Base-by-base conservation (phyloP, 176 grass and related monocot species). In the Bonia amplexicaulis region DNA sequence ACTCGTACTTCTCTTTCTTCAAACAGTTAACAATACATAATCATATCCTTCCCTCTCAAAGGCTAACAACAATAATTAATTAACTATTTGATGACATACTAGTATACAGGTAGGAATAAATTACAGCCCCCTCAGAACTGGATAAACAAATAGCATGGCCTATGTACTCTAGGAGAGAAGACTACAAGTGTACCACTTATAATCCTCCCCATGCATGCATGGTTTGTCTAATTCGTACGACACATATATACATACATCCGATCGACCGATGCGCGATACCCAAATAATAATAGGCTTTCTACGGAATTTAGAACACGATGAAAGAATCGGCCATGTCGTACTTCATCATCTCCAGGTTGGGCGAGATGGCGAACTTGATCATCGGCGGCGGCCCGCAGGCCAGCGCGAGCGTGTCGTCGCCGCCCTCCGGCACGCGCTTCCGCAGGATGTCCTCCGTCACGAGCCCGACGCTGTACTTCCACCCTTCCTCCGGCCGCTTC, bases 301-400 rank as follows among this genome's bases (percentile, higher is more conserved):
- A 37, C 6, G n/a, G 10, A 3, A 9, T 33, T 89, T 88, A 97
- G 82, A 97, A 94, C 0, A 74, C 57, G 82, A 94, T 80, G 73
- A 89, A 97, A 35, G 93, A 92, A 66, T 68, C 88, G 14, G 80
- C 79, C 65, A 95, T 69, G 79, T 99, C 88, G 71, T 96, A 91
- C 74, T 94, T 94, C 91, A 99, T 92, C 84, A 96, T 99, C 91
- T 96, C 96, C 74, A 99, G 66, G 73, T 94, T 95, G 12, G 96
- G 93, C 60, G 70, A 67, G 80, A 99, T 74, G 48, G 93, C 96
- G 76, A 95, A 99, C 86, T 99, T 82, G 81, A 99, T 94, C 96
- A 99, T 99, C 1, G 96, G 91, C 74, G 90, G 93, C 12, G 96
- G 93, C 46, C 96, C 96, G 41, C 96, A 99, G 4, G 91, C 91